A percentile compares a stretch with the other conserved stretches of the same genome.
Evolutionary conservation across 2,329 filamentous ascomycete genomes (phyloP).

Genomic region (Aspergillus pseudoviridinutans): DNA sequence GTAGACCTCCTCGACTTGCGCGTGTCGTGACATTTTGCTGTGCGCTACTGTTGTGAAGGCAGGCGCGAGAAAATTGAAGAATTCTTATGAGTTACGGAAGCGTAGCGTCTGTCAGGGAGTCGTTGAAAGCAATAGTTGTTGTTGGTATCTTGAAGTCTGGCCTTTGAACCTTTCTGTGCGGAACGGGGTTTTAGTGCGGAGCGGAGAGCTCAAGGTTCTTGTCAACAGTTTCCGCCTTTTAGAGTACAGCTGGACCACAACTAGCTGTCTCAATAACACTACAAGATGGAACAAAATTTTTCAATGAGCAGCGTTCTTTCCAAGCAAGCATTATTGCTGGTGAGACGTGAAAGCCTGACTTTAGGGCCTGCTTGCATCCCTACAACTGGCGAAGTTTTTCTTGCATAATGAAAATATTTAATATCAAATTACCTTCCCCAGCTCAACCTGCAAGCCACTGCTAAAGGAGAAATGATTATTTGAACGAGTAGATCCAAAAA

Average conservation of each 20-base stretch:
- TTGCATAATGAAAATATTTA: background rate
- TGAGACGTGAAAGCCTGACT: background rate
- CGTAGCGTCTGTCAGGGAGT: background rate
- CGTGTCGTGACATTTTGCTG: constrained; percentile 66
- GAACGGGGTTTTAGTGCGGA: constrained; percentile 17
- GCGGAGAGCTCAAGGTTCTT: constrained; percentile 12
- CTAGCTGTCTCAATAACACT: background rate
- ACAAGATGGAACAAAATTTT: too few species aligned
- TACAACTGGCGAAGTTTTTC: background rate
- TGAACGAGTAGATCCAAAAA: too few species aligned
- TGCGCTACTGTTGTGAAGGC: background rate
- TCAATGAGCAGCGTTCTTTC: background rate
- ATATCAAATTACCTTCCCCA: background rate
- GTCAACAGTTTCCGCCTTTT: background rate
- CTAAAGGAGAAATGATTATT: background rate
- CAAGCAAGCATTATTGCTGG: background rate
- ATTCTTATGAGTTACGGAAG: background rate
- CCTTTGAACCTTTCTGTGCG: constrained; percentile 16
- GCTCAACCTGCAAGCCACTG: background rate
- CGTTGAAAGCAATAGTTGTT: background rate
- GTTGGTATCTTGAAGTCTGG: constrained; percentile 3
- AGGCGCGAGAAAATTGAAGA: background rate
- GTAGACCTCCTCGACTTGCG: constrained; percentile 87
- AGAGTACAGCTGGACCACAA: background rate
- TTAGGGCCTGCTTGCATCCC: background rate